Conservation (phyloP, 441 rosid genomes). For the Adansonia gregorii region DNA sequence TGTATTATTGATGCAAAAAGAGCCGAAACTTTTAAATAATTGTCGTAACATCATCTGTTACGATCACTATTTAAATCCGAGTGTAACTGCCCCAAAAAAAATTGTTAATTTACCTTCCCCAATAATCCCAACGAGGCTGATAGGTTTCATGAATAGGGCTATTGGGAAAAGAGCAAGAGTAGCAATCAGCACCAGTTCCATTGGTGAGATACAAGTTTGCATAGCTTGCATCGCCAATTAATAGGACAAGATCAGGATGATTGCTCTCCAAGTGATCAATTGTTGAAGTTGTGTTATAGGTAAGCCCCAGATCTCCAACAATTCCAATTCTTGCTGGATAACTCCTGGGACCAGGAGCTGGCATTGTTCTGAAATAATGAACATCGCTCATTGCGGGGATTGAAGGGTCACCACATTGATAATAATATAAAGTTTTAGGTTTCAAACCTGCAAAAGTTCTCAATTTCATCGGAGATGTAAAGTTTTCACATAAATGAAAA, state of each 20-base stretch:
- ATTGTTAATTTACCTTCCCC: constrained; percentile 67
- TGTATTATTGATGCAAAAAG: too few species aligned
- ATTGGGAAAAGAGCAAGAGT: constrained; percentile 44
- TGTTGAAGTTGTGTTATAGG: constrained; percentile 68
- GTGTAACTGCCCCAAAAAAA: neutral
- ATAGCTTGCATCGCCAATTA: constrained; percentile 75
- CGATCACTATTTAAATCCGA: neutral
- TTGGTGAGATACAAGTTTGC: constrained; percentile 75
- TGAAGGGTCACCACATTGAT: constrained; percentile 78
- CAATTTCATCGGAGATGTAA: neutral
- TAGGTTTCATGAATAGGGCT: constrained; percentile 61
- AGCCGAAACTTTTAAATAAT: too few species aligned
- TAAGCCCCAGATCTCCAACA: constrained; percentile 80
- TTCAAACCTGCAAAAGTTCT: constrained; percentile 50
- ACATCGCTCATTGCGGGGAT: constrained; percentile 59
- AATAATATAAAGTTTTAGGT: constrained; percentile 59
- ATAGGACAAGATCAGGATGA: constrained; percentile 70
- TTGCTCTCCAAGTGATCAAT: constrained; percentile 55
- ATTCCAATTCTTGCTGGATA: constrained; percentile 66
- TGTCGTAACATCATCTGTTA: neutral
- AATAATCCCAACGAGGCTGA: constrained; percentile 96
- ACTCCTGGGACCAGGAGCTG: constrained; percentile 49
- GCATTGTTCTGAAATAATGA: constrained; percentile 74
- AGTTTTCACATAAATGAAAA: neutral
- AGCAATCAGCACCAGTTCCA: constrained; percentile 63